Conservation (phyloP, 345 rosid species). For the Euclidium syriacum region DNA sequence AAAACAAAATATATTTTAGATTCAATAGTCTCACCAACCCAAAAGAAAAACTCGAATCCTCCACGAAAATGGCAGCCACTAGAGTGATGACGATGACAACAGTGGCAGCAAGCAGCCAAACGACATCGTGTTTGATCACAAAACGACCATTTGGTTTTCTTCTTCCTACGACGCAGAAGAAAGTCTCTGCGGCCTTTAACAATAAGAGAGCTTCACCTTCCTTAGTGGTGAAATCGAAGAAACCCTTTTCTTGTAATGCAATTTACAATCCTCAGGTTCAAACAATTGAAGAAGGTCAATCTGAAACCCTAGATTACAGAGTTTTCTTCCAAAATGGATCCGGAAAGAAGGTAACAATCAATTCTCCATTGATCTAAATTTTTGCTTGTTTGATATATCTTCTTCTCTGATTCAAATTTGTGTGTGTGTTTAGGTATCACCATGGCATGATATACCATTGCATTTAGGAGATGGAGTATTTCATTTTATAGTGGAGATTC, state of each 20-base stretch:
- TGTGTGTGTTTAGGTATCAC: conserved; percentile 60
- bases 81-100: conserved; percentile 38
- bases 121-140: conserved; percentile 38
- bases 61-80: conserved; percentile 38
- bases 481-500: conserved; percentile 83
- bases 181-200: not conserved
- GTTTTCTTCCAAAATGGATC: conserved; percentile 52
- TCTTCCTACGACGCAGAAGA: conserved; percentile 4
- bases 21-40: not conserved
- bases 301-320: conserved; percentile 68
- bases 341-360: conserved; percentile 64
- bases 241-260: conserved; percentile 45
- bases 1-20: not conserved
- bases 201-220: conserved; percentile 20
- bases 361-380: not conserved
- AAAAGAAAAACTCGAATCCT: not conserved
- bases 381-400: not conserved
- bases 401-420: not conserved
- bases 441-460: conserved; percentile 94
- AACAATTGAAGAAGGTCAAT: conserved; percentile 55
- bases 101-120: conserved; percentile 24
- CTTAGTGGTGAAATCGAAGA: conserved; percentile 27
- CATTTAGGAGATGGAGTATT: conserved; percentile 73
- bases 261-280: conserved; percentile 46
- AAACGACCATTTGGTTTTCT: conserved; percentile 37